Base-by-base conservation (phyloP, 805 yeast genomes). In the Saccharomycopsis javanensis region DNA sequence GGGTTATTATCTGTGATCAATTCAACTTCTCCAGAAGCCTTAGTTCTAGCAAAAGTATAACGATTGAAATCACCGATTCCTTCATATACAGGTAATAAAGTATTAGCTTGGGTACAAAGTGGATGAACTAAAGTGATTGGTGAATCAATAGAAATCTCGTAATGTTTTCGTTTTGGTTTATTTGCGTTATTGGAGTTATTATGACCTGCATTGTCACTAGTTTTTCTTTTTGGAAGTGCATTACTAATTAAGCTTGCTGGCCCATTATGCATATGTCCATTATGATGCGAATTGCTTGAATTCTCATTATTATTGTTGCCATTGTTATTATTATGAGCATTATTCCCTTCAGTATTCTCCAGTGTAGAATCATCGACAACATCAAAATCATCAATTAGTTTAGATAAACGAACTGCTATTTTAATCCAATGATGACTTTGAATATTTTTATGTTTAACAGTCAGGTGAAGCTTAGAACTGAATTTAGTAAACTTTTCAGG, bases 361-460 rank as follows among this genome's bases (percentile, higher is more conserved):
- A 33, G 35, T 25, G n/a, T 35, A 4, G 45, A 16, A 23, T 51
- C 53, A 23, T 57, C 51, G n/a, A 20, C 11, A 33, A 55, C 28
- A n/a, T 58, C 62, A 53, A 58, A 55, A 13, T 62, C 78, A 51
- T 79, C 76, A 50, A 86, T 83, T n/a, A 76, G 66, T 62, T 79
- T 80, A 4, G 96, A 87, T 42, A 94, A 74, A 54, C 98, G 73
- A 55, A 94, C 71, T 61, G 96, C 86, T 15, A 94, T 79, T 71
- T 94, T 94, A 65, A 94, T 83, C 97, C 99, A 94, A 71, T 94
- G 99, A 65, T 88, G 92, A 5, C 94, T 79, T 71, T 89, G 91
- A 61, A 94, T 89, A 64, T 82, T 83, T 25, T 79, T 80, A 63
- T 78, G 85, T 2, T 88, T 81, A 0, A 97, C 88, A 69, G 94